Evolutionary conservation across 805 yeast species (phyloP), one percentile per base, ranked within the genome.

Genomic region (Cyberlindnera amylophila): DNA sequence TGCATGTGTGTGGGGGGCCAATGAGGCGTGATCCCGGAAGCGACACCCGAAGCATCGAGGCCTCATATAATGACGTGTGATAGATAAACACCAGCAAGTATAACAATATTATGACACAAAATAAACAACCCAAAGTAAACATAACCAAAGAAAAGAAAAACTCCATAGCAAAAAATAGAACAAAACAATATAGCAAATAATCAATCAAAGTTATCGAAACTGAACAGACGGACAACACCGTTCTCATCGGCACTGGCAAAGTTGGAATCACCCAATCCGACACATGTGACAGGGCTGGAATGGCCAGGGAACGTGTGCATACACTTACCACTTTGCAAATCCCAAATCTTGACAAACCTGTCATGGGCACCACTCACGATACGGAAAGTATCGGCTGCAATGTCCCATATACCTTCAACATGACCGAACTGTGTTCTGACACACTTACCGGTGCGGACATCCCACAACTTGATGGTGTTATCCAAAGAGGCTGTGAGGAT

Each of bases 391-490:
- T 93, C 98, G 1, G 97, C 96, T 14, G 93, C 88, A 42, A 93
- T 84, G 33, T 91, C 88, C 97, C 98, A 91, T 15, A 93, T 96
- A 17, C 99, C 99, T 64, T 93, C 98, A 41, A 91, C 88, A 60
- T 93, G 99, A 3, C 99, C 99, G 67, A 91, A 93, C 63, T 93
- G 91, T 0, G 99, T 93, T 44, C 96, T 73, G 10, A 89, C 77
- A 58, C 98, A 91, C 61, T 80, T 78, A 4, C 97, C 96, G 1
- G 93, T 79, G 48, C 71, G 71, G 24, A 89, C 83, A 53, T 88
- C 95, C 97, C 97, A 90, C 36, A 91, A 63, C 61, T 90, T 88
- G 62, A 90, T 88, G 6, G 97, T 90, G 63, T 89, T 89, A 63
- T 90, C 98, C 46, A 91, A 68, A 1, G 96, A 87, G 13, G 95